Evolutionary conservation across 441 rosid species (phyloP).

Genomic region (Euphorbia corollata): DNA sequence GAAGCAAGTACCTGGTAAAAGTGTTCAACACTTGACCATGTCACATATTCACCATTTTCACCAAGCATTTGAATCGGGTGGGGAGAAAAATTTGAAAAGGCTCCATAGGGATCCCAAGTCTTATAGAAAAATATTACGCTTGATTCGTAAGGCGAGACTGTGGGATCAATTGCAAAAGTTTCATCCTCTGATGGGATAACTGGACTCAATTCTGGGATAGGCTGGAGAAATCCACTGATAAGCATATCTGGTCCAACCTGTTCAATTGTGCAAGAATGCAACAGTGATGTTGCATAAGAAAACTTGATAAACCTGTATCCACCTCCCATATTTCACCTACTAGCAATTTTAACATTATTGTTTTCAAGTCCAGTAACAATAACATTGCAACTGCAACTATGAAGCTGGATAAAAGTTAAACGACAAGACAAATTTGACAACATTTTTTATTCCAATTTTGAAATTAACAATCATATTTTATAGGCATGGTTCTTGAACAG

Average conservation of each 20-base stretch:
- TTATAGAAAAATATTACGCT: slow-evolving; percentile 77
- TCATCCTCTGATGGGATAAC: slow-evolving; percentile 72
- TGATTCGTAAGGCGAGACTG: slow-evolving; percentile 58
- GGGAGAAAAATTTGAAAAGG: slow-evolving; percentile 84
- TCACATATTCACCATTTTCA: slow-evolving; percentile 38
- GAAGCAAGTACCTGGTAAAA: slow-evolving; percentile 62
- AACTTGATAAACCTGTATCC: not conserved
- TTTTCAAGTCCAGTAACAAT: not conserved
- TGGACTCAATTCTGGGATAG: slow-evolving; percentile 73
- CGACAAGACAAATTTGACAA: not conserved
- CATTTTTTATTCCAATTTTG: not conserved
- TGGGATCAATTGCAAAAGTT: slow-evolving; percentile 78
- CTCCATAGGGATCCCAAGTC: slow-evolving; percentile 90
- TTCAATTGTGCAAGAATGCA: slow-evolving; percentile 17
- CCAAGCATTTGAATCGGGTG: slow-evolving; percentile 74
- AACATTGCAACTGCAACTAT: not conserved
- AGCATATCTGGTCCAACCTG: slow-evolving; percentile 97
- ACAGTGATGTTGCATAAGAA: slow-evolving; percentile 14
- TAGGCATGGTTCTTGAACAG: not conserved
- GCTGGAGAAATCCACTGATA: slow-evolving; percentile 84
- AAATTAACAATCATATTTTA: not conserved
- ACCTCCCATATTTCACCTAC: not conserved
- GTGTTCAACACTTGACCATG: slow-evolving; percentile 81
- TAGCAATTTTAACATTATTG: not conserved
- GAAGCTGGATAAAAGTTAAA: not conserved